Base-by-base conservation (phyloP, 345 rosid species). In the Eucalyptus shirleyi region DNA sequence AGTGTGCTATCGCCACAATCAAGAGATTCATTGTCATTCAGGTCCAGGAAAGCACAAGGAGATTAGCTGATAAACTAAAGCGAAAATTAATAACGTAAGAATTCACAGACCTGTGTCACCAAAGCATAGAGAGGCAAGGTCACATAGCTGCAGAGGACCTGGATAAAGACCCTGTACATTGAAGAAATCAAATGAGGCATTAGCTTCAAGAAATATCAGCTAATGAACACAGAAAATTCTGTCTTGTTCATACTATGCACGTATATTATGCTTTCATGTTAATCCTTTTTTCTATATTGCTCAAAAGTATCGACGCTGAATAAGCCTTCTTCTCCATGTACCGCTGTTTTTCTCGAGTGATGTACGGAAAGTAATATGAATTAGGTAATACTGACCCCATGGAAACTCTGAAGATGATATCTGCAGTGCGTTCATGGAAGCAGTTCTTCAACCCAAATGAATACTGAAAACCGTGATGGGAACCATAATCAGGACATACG, bases 71-170 rank as follows among this genome's bases (percentile, higher is more conserved):
- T 10, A 37, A 72, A 34, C 82, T 23, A 72, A 2, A 11, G 28
- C 30, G 3, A 77, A 77, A 77, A 40, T 12, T 21, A 40, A 77
- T 37, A 40, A 77, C 83, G 1, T 77, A 6, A 77, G 83, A 77
- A 77, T 77, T 37, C 1, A 50, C 92, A 86, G 89, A 94, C 93
- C 93, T 94, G 95, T 21, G 94, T 94, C 67, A 94, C 95, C 50
- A 94, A 86, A 59, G 95, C 95, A 89, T 94, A 93, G 28, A 94
- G 93, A 85, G 95, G 95, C 87, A 94, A 92, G n/a, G 95, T 94
- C 92, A 94, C 94, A 19, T 94, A 94, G 60, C 94, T 94, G 93
- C 95, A 94, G 12, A 94, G 81, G 21, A 94, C 91, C 86, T 94
- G 95, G 56, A 94, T 91, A 86, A 92, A 14, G 53, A 93, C 87